Evolutionary conservation across 1,284 basidiomycete genomes (phyloP).

Genomic region (Golubevia pallescens): DNA sequence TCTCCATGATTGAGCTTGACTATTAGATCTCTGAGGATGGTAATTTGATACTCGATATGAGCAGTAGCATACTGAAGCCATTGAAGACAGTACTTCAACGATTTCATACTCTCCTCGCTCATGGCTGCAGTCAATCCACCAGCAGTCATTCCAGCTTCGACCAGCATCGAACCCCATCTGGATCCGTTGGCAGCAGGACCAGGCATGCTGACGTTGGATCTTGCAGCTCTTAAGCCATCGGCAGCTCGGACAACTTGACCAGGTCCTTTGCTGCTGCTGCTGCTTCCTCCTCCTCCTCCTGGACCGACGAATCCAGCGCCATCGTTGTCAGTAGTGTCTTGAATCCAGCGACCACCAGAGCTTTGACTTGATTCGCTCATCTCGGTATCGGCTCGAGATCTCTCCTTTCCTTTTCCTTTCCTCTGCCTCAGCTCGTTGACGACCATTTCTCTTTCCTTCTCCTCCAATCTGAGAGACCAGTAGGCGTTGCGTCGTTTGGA

Average conservation of each 20-base stretch:
- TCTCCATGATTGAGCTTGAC: constrained; percentile 53
- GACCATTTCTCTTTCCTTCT: constrained; percentile 39
- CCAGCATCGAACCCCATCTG: constrained; percentile 79
- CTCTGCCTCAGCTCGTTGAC: constrained; percentile 38
- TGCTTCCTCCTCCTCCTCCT: too few species aligned
- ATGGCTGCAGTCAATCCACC: constrained; percentile 80
- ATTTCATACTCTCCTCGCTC: constrained; percentile 86
- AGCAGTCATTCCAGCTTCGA: constrained; percentile 75
- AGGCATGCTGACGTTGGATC: not conserved
- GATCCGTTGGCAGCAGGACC: too few species aligned
- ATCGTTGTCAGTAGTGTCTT: too few species aligned
- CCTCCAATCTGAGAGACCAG: constrained; percentile 34
- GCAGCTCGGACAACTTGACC: not conserved
- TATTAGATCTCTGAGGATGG: constrained; percentile 71
- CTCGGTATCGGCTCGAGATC: not conserved
- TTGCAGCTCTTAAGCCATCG: not conserved
- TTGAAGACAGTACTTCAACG: constrained; percentile 82
- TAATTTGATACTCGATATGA: constrained; percentile 85
- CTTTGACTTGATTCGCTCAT: not conserved
- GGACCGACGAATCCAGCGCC: too few species aligned
- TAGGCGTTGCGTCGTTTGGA: constrained; percentile 41
- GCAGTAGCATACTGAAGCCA: constrained; percentile 91
- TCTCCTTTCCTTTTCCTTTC: constrained; percentile 19
- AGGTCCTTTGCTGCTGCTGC: not conserved
- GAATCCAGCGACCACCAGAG: not conserved